These are phyloP conservation scores for Metschnikowia lunata DNA, from an alignment of 805 yeast species.

Conservation along the genomic window DNA sequence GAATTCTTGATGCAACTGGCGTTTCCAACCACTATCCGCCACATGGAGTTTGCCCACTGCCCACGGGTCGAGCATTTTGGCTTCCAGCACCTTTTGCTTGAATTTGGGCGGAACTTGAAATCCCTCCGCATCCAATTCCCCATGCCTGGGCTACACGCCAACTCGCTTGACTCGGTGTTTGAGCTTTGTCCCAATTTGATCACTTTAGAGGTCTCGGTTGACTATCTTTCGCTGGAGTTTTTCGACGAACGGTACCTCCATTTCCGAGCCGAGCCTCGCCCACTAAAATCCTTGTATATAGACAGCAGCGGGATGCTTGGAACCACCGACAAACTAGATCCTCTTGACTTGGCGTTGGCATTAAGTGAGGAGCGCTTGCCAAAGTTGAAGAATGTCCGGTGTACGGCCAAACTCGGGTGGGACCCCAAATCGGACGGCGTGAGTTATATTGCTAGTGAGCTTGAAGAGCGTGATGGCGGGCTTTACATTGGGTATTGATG, in stretches of 20 bases:
- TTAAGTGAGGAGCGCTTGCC: constrained; percentile 76
- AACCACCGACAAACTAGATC: constrained; percentile 75
- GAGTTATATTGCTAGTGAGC: constrained; percentile 51
- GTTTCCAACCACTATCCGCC: constrained; percentile 71
- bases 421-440: constrained; percentile 45
- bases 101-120: constrained; percentile 62
- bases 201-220: constrained; percentile 68
- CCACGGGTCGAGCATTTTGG: constrained; percentile 69
- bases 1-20: constrained; percentile 63
- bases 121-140: constrained; percentile 76
- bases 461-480: constrained; percentile 79
- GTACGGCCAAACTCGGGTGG: constrained; percentile 86
- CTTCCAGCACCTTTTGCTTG: constrained; percentile 53
- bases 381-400: constrained; percentile 52
- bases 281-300: constrained; percentile 59
- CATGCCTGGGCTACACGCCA: constrained; percentile 70
- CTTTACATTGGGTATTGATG: constrained; percentile 45
- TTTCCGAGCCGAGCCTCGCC: constrained; percentile 29
- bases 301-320: constrained; percentile 88
- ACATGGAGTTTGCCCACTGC: constrained; percentile 81
- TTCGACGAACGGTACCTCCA: constrained; percentile 33
- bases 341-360: constrained; percentile 85
- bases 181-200: constrained; percentile 69
- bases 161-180: constrained; percentile 70
- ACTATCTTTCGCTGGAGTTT: constrained; percentile 54